Evolutionary conservation across 1,139 yeast species (phyloP).

Genomic region (Protomyces lactucae-debilis): DNA sequence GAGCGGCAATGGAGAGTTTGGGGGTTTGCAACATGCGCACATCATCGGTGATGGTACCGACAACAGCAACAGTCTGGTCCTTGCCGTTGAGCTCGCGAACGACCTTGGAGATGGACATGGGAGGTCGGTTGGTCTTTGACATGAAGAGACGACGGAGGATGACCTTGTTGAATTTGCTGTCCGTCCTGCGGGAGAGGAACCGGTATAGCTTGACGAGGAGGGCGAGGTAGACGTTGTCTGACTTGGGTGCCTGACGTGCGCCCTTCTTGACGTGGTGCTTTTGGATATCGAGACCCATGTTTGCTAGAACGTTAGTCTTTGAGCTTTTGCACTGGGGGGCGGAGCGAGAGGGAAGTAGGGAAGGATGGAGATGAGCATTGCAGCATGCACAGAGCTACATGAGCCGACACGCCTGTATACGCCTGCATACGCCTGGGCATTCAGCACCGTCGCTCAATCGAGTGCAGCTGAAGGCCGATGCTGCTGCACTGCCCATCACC

Average conservation of each 20-base stretch:
- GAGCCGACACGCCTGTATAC: too few relatives aligned
- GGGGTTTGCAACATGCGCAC: constrained; percentile 90
- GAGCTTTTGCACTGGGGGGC: neutral
- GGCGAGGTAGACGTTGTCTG: constrained; percentile 98
- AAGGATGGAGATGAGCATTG: too few relatives aligned
- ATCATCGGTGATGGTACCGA: constrained; percentile 99
- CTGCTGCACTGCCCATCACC: too few relatives aligned
- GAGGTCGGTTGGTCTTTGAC: constrained; percentile 99
- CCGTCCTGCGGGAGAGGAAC: constrained; percentile 85
- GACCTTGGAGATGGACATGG: constrained; percentile 92
- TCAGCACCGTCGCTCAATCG: too few relatives aligned
- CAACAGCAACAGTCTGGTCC: constrained; percentile 88
- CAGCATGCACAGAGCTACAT: too few relatives aligned
- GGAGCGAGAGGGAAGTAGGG: too few relatives aligned
- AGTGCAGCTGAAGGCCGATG: too few relatives aligned
- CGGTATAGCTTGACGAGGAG: constrained; percentile 96
- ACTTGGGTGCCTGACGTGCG: constrained; percentile 99
- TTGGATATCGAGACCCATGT: constrained; percentile 87
- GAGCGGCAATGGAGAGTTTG: constrained; percentile 97
- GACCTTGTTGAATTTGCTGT: constrained; percentile 94
- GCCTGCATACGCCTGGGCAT: too few relatives aligned
- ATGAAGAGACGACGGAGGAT: constrained; percentile 90
- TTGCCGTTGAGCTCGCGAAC: constrained; percentile 61
- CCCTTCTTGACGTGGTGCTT: constrained; percentile 94
- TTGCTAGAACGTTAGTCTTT: neutral